phyloP scores from a whole-genome alignment of 1,284 basidiomycete genomes.

The Rhodotorula sp. region DNA sequence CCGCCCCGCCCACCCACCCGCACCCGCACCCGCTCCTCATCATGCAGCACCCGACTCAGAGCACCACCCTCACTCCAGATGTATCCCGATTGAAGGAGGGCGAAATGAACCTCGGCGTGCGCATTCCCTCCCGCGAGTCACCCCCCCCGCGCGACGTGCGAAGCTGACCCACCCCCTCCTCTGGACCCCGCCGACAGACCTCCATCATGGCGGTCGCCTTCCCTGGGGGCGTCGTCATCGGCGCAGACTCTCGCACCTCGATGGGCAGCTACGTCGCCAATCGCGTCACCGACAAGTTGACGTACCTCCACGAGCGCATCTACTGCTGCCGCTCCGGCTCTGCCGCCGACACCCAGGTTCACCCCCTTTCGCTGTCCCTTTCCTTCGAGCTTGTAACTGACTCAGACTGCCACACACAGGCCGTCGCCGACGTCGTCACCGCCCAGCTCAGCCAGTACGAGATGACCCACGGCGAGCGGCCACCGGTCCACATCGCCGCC shows the following conservation, averaged over 20 bases:
- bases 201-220: slow-evolving; percentile 99
- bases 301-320: slow-evolving; percentile 93
- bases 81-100: slow-evolving; percentile 72
- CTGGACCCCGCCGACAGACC: slow-evolving; percentile 61
- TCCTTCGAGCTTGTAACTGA: not conserved
- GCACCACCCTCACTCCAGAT: slow-evolving; percentile 50
- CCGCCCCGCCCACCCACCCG: not conserved
- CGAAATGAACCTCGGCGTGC: slow-evolving; percentile 90
- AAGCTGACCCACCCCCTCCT: not conserved
- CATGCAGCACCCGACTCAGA: not conserved
- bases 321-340: slow-evolving; percentile 99
- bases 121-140: slow-evolving; percentile 49
- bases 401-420: slow-evolving; percentile 54
- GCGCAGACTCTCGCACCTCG: slow-evolving; percentile 95
- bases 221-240: slow-evolving; percentile 89
- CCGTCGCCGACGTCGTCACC: slow-evolving; percentile 89
- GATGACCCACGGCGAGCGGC: slow-evolving; percentile 70
- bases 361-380: slow-evolving; percentile 32
- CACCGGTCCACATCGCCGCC: slow-evolving; percentile 80
- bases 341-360: slow-evolving; percentile 83
- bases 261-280: slow-evolving; percentile 98
- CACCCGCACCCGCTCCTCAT: not conserved
- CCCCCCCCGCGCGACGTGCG: no score
- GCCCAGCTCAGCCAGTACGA: slow-evolving; percentile 39
- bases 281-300: slow-evolving; percentile 98